Base-by-base conservation (phyloP, 768 basidiomycete species). In the Erythrobasidium yunnanense region DNA sequence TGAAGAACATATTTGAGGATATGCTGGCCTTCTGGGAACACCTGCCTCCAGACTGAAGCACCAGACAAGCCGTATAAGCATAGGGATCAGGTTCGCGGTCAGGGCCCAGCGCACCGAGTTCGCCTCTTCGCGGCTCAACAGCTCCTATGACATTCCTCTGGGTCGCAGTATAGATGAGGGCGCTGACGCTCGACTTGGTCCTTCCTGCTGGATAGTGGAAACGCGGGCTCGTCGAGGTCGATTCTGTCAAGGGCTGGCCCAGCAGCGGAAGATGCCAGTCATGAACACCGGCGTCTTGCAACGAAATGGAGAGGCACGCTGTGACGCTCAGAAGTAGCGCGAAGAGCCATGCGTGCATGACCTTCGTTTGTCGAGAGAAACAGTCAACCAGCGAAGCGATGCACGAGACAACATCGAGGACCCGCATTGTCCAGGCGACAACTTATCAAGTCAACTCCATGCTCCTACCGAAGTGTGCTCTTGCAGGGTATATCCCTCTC, bases 131-230 rank as follows among this genome's bases (percentile, higher is more conserved):
- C 29, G 60, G 60, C 30, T 63, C 60, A 32, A 63, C 29, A 32
- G 60, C 60, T 25, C 32, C 60, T 1, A 63, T 29, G 30, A 63
- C 60, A 29, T 63, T 63, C 49, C 46, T 63, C 47, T 63, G 46
- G 2, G 60, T 63, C 7, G 49, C 45, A 3, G 60, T 63, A 32
- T 63, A 63, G 23, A 63, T 49, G 47, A 63, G 60, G 23, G 45
- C 27, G 47, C 47, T 50, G 1, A 47, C 42, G 23, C 42, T 49
- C n/a, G 60, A 50, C 15, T 30, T 30, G 29, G 7, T 15, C 7
- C 32, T 46, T 25, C 60, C 60, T n/a, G 60, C 60, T n/a, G 60
- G 60, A 23, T 63, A 63, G 23, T 63, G 60, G 47, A 63, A 63
- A 4, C 60, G 46, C 42, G 60, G 60, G 49, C 47, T 22, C 11